Evolutionary conservation across 768 basidiomycete genomes (phyloP), one percentile per base, ranked within the genome.

Genomic region (Postia placenta): DNA sequence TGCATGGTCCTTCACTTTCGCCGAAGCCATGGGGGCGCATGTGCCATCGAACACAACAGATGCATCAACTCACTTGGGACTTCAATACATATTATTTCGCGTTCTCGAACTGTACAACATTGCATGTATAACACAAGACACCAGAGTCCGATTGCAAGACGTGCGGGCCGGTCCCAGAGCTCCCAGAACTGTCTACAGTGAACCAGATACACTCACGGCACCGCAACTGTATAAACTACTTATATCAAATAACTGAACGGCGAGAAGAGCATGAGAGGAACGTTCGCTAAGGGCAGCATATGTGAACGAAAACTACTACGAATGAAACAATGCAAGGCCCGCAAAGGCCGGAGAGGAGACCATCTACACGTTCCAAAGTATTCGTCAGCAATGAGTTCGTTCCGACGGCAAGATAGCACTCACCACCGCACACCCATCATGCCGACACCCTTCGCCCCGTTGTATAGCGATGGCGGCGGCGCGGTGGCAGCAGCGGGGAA

Each of bases 71-170:
- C 33, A 35, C 11, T 35, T n/a, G 9, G n/a, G 38, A 14, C 17
- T 39, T 14, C 38, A 39, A 39, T 39, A 39, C 19, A 39, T 39
- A 39, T 39, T 39, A 17, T 17, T n/a, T 19, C 9, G 9, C 33
- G n/a, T n/a, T 35, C 33, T 9, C 33, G 33, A 35, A 17, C 38
- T 22, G 45, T 45, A 45, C 45, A 45, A 26, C 42, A 44, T 27
- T 26, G 42, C 42, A 44, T 44, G 42, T 27, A 27, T 44, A 44
- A 44, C 38, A 44, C 42, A 44, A 44, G 27, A 44, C 40, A 41
- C n/a, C 7, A 22, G 9, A 39, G 38, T 39, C 38, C 38, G 30
- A 33, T 33, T 33, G 30, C 30, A 33, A 33, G 30, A 33, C 30
- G 15, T 33, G 15, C 30, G 30, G 30, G 30, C 9, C 30, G 15